Base-by-base conservation (phyloP, 2,329 filamentous ascomycete species). In the Verticillium tricorpus region DNA sequence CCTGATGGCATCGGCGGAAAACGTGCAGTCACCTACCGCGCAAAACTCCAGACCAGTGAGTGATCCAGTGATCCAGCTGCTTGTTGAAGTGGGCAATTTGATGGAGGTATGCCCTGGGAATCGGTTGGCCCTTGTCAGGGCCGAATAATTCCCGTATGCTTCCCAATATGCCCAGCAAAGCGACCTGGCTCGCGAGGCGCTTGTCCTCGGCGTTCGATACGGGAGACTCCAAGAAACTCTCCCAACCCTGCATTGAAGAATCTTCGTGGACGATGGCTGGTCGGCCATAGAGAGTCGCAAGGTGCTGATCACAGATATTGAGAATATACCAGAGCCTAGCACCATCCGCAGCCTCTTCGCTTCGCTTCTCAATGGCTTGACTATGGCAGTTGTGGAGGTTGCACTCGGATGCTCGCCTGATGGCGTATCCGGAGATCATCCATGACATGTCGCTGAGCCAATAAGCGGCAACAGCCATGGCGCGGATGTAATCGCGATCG, bases 371-470 rank as follows among this genome's bases (percentile, higher is more conserved):
- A 1, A 80, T 69, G 4, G 77, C 74, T 8, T 74, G 73, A 3
- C 74, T 73, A 59, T 78, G 79, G 61, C 76, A 78, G 61, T 73
- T 76, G 54, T 77, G 74, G 0, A 82, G 66, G 62, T 80, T 80
- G 57, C 78, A 73, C 63, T 83, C 80, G 4, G 78, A 79, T 0
- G 81, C 81, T 17, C 80, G 73, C 9, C 81, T 76, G 32, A 82
- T 80, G 1, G 80, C 81, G 60, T 80, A 77, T 0, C 85, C 85
- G 0, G 83, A 85, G 0, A 88, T 75, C 66, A 84, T 87, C 83
- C 85, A 87, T 4, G 83, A 86, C 22, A 87, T 75, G 63, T 88
- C 85, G 4, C 83, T 84, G 0, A 88, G 76, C 86, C 85, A 88
- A 66, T 87, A 88, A 0, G 85, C 81, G 0, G 83, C 85, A 4